A percentile compares a stretch with the other conserved stretches of the same genome.
phyloP scores from a whole-genome alignment of 345 rosid species.

The Dipteronia dyeriana region DNA sequence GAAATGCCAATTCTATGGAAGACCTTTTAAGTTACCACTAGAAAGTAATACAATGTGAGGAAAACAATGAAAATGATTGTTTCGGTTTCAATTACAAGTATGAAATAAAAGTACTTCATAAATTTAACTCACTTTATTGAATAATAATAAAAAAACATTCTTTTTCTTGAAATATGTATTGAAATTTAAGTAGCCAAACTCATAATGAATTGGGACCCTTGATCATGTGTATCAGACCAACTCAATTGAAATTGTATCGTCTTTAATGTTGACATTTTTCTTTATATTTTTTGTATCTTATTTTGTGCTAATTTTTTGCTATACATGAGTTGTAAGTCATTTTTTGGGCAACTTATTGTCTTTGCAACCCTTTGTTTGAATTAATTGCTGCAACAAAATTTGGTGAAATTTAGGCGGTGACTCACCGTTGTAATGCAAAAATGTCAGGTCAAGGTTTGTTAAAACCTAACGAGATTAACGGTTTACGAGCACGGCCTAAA shows the following conservation, averaged over 20 bases:
- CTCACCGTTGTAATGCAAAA: neutral
- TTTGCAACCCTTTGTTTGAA: constrained; percentile 1
- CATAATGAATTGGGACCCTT: constrained; percentile 3
- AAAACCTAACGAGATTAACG: too few relatives aligned
- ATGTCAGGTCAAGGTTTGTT: too few relatives aligned
- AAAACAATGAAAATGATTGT: constrained; percentile 3
- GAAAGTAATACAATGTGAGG: neutral
- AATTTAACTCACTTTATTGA: neutral
- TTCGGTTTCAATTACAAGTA: neutral
- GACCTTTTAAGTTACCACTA: neutral
- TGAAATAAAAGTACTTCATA: neutral
- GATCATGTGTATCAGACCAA: neutral
- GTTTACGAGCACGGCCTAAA: too few relatives aligned
- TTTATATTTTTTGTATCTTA: neutral
- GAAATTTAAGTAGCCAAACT: constrained; percentile 2
- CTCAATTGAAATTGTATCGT: constrained; percentile 8
- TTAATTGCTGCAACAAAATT: neutral
- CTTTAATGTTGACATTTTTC: neutral
- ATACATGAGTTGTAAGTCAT: neutral
- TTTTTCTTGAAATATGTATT: neutral
- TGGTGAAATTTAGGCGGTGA: neutral
- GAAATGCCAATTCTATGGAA: neutral
- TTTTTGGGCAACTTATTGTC: neutral
- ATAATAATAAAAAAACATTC: neutral
- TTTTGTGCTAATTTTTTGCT: neutral